Evolutionary conservation across 2,329 filamentous ascomycete species (phyloP).

Genomic region (Fusarium nisikadoi): DNA sequence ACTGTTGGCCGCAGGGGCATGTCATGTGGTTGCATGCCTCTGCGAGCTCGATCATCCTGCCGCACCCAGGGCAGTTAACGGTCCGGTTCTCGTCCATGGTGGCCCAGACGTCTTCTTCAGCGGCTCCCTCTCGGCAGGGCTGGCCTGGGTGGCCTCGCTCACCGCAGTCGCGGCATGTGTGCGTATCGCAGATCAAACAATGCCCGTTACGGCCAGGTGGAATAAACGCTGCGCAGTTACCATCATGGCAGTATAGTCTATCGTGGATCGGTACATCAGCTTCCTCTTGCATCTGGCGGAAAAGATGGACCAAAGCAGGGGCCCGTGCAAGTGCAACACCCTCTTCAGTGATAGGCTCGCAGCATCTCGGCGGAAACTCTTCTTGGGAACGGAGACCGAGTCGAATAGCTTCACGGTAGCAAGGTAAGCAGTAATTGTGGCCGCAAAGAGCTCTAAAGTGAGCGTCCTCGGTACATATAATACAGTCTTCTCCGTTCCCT

Average conservation of each 20-base stretch:
- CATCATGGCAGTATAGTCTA: constrained; percentile 40
- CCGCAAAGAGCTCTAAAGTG: constrained; percentile 21
- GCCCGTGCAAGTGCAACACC: constrained; percentile 13
- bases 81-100: constrained; percentile 37
- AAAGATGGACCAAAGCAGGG: constrained; percentile 35
- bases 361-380: constrained; percentile 42
- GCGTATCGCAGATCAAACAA: constrained; percentile 19
- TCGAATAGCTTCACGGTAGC: constrained; percentile 33
- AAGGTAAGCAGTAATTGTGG: constrained; percentile 36
- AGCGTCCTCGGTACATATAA: constrained; percentile 25
- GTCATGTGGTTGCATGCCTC: constrained; percentile 45
- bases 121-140: constrained; percentile 17
- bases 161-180: constrained; percentile 29
- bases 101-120: constrained; percentile 39
- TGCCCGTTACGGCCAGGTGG: constrained; percentile 1
- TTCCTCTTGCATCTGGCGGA: constrained; percentile 35
- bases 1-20: constrained; percentile 59
- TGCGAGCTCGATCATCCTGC: constrained; percentile 28
- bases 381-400: constrained; percentile 30
- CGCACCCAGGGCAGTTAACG: constrained; percentile 41
- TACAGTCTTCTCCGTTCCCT: constrained; percentile 16
- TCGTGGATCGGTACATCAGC: neutral
- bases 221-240: constrained; percentile 37
- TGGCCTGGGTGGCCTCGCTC: constrained; percentile 12
- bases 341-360: constrained; percentile 24